Evolutionary conservation across 2,329 filamentous ascomycete genomes (phyloP).

Genomic region (Exophiala oligosperma): DNA sequence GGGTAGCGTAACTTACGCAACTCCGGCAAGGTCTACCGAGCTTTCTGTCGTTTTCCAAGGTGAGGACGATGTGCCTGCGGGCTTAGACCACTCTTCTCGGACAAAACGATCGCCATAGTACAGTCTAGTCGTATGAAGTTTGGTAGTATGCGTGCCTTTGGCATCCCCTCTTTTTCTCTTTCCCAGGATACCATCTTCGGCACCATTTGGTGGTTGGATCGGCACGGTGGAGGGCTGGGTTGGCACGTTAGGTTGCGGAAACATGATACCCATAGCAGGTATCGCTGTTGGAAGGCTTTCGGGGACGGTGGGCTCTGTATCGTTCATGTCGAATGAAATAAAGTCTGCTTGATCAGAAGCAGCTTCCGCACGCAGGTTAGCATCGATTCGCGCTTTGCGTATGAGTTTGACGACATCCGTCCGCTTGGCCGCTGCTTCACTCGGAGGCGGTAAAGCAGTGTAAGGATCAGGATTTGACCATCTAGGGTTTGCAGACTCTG

Average conservation of each 20-base stretch:
- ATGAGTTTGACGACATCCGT: constrained; percentile 89
- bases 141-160: neutral
- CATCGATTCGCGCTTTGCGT: constrained; percentile 76
- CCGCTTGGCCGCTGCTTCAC: constrained; percentile 71
- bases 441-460: constrained; percentile 77
- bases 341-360: constrained; percentile 60
- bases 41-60: constrained; percentile 14
- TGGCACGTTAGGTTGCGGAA: constrained; percentile 40
- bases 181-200: constrained; percentile 53
- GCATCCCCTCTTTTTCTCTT: constrained; percentile 71
- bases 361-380: constrained; percentile 56
- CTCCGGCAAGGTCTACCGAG: constrained; percentile 14
- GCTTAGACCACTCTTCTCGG: constrained; percentile 12
- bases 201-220: constrained; percentile 35
- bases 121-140: constrained; percentile 32
- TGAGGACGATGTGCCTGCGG: constrained; percentile 4
- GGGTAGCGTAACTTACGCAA: constrained; percentile 21
- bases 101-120: constrained; percentile 14
- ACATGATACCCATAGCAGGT: constrained; percentile 14
- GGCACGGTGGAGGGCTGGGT: too few species aligned
- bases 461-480: constrained; percentile 98
- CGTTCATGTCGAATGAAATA: constrained; percentile 74
- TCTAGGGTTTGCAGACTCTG: constrained; percentile 56
- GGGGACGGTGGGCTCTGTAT: constrained; percentile 31
- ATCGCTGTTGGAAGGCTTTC: neutral